Percentiles rank a stretch among this genome's conserved stretches.
These are phyloP conservation scores for Trebouxiophyceae sp. DNA, from an alignment of 163 green algal species.

Conservation along the genomic window DNA sequence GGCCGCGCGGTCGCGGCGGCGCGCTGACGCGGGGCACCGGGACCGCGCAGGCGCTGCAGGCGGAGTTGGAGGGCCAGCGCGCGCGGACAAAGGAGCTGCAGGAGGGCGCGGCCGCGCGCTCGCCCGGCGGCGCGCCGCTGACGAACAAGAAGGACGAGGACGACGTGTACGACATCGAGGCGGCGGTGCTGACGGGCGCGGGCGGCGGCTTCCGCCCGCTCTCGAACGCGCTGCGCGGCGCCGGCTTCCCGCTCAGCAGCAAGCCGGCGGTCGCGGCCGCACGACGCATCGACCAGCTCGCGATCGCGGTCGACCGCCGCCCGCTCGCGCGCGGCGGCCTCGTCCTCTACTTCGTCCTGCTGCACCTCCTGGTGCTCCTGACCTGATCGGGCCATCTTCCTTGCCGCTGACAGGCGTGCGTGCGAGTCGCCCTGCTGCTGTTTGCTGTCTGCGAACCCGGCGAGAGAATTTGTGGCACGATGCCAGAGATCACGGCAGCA, in stretches of 20 bases:
- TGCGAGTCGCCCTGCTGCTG: too few species aligned
- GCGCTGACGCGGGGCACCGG: constrained; percentile 17
- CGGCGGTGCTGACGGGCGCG: constrained; percentile 16
- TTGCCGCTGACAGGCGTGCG: too few species aligned
- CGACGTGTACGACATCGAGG: constrained; percentile 20
- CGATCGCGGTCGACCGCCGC: constrained; percentile 12
- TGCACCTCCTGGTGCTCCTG: constrained; percentile 11
- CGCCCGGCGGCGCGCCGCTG: background rate
- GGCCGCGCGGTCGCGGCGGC: background rate
- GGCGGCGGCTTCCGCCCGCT: constrained; percentile 15
- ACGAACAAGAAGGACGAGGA: constrained; percentile 33
- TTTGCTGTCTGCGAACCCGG: too few species aligned
- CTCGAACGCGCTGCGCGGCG: constrained; percentile 10
- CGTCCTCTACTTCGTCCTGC: constrained; percentile 17
- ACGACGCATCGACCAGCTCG: constrained; percentile 10
- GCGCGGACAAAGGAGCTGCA: constrained; percentile 12
- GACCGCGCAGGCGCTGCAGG: constrained; percentile 42
- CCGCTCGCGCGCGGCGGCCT: constrained; percentile 6
- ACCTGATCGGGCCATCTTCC: too few species aligned
- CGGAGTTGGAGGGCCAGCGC: constrained; percentile 34
- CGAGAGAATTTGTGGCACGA: too few species aligned
- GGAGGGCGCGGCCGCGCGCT: background rate
- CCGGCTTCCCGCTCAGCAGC: constrained; percentile 8
- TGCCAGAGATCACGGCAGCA: too few species aligned
- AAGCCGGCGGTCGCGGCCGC: background rate